Percentiles rank a stretch among this genome's conserved stretches.
phyloP scores from a whole-genome alignment of 164 flowering plant species.

The Akebia trifoliata region DNA sequence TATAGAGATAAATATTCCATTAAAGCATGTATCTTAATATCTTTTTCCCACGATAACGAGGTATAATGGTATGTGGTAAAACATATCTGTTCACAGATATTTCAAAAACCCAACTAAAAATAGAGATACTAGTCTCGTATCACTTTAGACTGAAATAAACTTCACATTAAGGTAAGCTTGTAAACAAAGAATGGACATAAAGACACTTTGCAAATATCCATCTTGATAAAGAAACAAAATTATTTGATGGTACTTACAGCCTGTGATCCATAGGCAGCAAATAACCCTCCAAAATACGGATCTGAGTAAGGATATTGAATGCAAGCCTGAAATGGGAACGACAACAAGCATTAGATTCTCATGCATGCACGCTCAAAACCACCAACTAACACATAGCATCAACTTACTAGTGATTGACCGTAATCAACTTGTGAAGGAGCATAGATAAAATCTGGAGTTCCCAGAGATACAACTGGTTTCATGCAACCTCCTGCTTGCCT shows the following conservation, averaged over 20 bases:
- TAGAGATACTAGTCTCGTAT: no score
- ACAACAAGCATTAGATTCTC: slow-evolving; percentile 9
- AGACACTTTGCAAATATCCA: not conserved
- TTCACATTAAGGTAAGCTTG: not conserved
- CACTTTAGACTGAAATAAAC: not conserved
- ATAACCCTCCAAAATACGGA: slow-evolving; percentile 45
- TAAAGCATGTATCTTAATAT: no score
- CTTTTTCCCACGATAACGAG: no score
- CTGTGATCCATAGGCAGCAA: slow-evolving; percentile 50
- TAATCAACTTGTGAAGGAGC: slow-evolving; percentile 37
- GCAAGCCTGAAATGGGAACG: slow-evolving; percentile 33
- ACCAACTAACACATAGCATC: not conserved
- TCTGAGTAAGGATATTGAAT: slow-evolving; percentile 43
- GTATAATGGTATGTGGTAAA: no score
- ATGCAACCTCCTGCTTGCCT: slow-evolving; percentile 29
- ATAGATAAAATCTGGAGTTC: slow-evolving; percentile 32
- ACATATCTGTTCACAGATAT: no score
- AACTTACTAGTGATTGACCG: slow-evolving; percentile 44
- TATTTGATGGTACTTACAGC: slow-evolving; percentile 36
- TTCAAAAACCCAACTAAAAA: no score
- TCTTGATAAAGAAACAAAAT: not conserved
- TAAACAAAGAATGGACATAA: not conserved
- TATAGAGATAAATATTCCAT: no score
- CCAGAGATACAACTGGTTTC: slow-evolving; percentile 36
- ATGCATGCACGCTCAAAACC: not conserved